Base-by-base conservation (phyloP, 352 stramenopile species). In the Globisporangium irregulare region DNA sequence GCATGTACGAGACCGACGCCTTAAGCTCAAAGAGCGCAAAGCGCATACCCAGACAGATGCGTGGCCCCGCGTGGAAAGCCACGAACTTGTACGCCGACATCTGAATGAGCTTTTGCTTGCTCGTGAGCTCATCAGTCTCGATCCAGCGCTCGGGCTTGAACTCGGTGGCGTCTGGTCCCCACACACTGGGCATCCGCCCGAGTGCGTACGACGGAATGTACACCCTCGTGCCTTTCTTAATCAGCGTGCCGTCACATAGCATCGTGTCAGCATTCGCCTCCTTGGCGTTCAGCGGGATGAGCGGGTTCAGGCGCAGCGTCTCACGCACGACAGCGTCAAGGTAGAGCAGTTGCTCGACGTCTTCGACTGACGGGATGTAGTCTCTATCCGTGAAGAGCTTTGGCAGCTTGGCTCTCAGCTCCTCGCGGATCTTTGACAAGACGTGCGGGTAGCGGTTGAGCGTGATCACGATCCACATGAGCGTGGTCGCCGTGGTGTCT, bases 401-500 rank as follows among this genome's bases (percentile, higher is more conserved):
- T 4, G 69, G 80, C 18, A 84, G 71, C 53, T 80, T 84, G 46
- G 73, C 66, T 4, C 67, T 36, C 7, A 93, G 67, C 56, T 94
- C 86, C 10, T 78, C 69, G 0, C 78, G 70, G 25, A 93, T 69
- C 32, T 80, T 80, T 0, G 66, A 68, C 53, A 76, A 62, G 1
- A 90, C 75, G 20, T 86, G 61, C 14, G 87, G 88, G 66, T 95
- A 74, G 15, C 76, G 79, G 58, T 79, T 77, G 4, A 97, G 68
- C 64, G 81, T 79, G 60, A 89, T 83, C 27, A 95, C 75, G 7
- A 91, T 67, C 90, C 90, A 97, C 34, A 71, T 79, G 25, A 96
- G 59, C 34, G 86, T 86, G 59, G 61, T 75, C 1, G 87, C 84
- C 0, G 90, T 95, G 0, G 84, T 96, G 62, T 95, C 90, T 34